Percentiles rank a stretch among this genome's conserved stretches.
Conservation (phyloP, 2,329 filamentous ascomycete species). For the Zymoseptoria passerinii region DNA sequence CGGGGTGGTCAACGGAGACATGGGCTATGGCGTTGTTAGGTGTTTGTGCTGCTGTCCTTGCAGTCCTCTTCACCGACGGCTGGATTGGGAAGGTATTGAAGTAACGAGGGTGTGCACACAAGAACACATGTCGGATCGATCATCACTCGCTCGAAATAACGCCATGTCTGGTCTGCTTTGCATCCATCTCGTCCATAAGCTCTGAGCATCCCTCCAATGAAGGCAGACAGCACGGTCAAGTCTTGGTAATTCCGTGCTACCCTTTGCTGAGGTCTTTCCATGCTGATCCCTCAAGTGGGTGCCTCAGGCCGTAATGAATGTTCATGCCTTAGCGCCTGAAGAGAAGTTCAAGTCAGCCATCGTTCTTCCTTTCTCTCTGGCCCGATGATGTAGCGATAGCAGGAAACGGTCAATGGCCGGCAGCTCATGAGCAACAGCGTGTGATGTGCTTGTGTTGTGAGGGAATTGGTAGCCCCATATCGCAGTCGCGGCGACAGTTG, state of each 20-base stretch:
- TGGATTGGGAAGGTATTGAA: not conserved
- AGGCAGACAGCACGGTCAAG: too few relatives aligned
- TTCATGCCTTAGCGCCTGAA: too few relatives aligned
- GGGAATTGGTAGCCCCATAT: not conserved
- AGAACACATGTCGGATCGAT: not conserved
- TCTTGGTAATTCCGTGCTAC: too few relatives aligned
- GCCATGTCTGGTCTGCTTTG: not conserved
- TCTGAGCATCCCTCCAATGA: too few relatives aligned
- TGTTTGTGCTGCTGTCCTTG: not conserved
- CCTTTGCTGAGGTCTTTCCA: too few relatives aligned
- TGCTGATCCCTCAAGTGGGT: too few relatives aligned
- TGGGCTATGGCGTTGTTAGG: constrained; percentile 2
- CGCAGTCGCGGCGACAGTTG: not conserved
- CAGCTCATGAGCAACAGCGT: not conserved
- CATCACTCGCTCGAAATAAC: not conserved
- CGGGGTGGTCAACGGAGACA: constrained; percentile 3
- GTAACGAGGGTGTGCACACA: not conserved
- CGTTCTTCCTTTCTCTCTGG: not conserved
- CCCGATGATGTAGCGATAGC: not conserved
- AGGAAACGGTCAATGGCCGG: not conserved
- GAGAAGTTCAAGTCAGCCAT: not conserved
- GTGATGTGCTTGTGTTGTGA: not conserved
- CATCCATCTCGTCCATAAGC: too few relatives aligned
- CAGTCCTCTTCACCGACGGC: not conserved
- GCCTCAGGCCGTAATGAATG: too few relatives aligned